Base-by-base conservation (phyloP, 2,329 filamentous ascomycete genomes). In the Sordariomycetes sp. region DNA sequence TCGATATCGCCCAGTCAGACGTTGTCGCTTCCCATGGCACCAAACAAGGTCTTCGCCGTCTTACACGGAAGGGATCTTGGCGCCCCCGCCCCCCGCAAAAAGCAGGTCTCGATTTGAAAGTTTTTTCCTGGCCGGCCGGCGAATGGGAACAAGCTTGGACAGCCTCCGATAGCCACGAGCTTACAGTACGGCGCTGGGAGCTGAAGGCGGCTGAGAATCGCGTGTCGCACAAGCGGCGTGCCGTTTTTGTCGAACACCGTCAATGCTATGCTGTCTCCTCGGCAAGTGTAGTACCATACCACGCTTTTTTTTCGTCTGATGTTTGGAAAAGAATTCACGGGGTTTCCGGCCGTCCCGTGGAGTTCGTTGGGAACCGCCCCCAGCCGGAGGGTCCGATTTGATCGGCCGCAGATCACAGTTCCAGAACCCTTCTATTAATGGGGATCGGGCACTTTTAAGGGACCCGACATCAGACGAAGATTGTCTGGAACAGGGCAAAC, bases 391-490 rank as follows among this genome's bases (percentile, higher is more conserved):
- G 37, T 25, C 56, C 56, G 50, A 51, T 58, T 43, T 58, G 56
- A 58, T 58, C 56, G 34, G 35, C 56, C 22, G 51, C 34, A 24
- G 25, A 40, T 58, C 34, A 14, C 46, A 46, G 56, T 58, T 58
- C 56, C 50, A 58, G 35, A 28, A 24, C 50, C 22, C 34, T 55
- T 55, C 57, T 55, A 55, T 32, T 32, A 25, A 55, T 32, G 57
- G 11, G 55, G 53, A 59, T 59, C 53, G 57, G 40, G 51, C 57
- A 59, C 40, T 28, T 25, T 54, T 40, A 51, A 37, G 32, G 20
- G 34, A 59, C 37, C 53, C 53, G 53, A 59, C 57, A 51, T 52
- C 57, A 55, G 57, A 55, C 25, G 52, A 55, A 55, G 50, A 50
- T 50, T 37, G 51, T 34, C 56, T 37, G 43, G 55, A 57, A 52